A percentile compares a stretch with the other conserved stretches of the same genome.
Evolutionary conservation across 148 eudicot species (phyloP).

Genomic region (Simmondsia chinensis): DNA sequence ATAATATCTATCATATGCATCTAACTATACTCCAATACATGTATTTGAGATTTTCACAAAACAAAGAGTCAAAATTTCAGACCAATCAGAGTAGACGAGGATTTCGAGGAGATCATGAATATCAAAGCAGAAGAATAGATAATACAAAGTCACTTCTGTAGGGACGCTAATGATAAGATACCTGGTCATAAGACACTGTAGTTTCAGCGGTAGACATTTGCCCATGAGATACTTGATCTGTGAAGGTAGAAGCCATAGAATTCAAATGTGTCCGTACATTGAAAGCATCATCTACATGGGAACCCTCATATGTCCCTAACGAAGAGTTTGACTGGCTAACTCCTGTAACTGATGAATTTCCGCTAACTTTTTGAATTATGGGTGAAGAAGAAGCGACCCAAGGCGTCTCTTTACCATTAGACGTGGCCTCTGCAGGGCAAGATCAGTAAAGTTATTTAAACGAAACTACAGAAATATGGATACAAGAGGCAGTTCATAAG

Average conservation of each 20-base stretch:
- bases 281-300: constrained; percentile 8
- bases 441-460: too few species aligned
- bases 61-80: too few species aligned
- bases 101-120: neutral
- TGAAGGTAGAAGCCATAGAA: constrained; percentile 23
- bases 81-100: neutral
- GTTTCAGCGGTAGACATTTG: constrained; percentile 9
- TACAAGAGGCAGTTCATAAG: too few species aligned
- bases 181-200: constrained; percentile 24
- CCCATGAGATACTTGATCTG: constrained; percentile 20
- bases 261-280: constrained; percentile 9
- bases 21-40: too few species aligned
- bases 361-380: constrained; percentile 9
- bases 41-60: too few species aligned
- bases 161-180: neutral
- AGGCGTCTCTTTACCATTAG: too few species aligned
- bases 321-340: constrained; percentile 17
- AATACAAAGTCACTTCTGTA: too few species aligned
- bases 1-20: too few species aligned
- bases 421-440: too few species aligned
- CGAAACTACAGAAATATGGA: too few species aligned
- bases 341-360: constrained; percentile 19
- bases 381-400: constrained; percentile 19
- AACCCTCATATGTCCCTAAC: constrained; percentile 5
- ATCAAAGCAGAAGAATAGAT: neutral